Evolutionary conservation across 2,329 filamentous ascomycete species (phyloP), one percentile per base, ranked within the genome.

Genomic region (Trichophyton verrucosum): DNA sequence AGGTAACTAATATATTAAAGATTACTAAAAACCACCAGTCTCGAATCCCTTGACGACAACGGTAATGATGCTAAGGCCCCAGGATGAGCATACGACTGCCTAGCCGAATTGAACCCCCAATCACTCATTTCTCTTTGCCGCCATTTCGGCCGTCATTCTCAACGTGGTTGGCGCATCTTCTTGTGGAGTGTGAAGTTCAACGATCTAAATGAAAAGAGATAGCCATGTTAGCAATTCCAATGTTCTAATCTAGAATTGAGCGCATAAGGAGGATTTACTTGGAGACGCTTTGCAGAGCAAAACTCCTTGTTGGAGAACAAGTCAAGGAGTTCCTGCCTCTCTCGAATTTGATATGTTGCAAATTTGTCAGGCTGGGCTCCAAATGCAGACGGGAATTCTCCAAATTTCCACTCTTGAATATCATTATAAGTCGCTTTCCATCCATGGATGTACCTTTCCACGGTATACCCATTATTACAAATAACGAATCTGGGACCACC

Each of bases 381-480:
- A 69, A 92, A 89, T 0, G 84, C 81, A 1, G 78, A 76, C 1
- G 87, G 80, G 0, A 90, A 74, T 38, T 85, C 83, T 69, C 82
- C 84, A 77, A 85, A 87, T 58, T 85, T 78, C 89, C 89, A 95
- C 22, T 77, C 72, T 59, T 81, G 79, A 61, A 94, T 84, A 69
- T 94, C 88, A 69, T 95, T 95, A 76, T 94, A 94, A 20, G 71
- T 72, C 40, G 83, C 86, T 6, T 90, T 78, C 82, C 85, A 86
- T 49, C 89, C 89, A 73, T 95, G 89, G 67, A 94, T 92, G 71
- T 82, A 87, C 27, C 89, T 84, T 75, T 95, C 89, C 70, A 94
- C 90, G 6, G 89, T 92, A 74, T 87, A 95, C 3, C 89, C 89
- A 40, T 90, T 83, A 71, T 92, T 92, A 78, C 86, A 88, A 65